Evolutionary conservation across 768 basidiomycete genomes (phyloP).

Genomic region (Boletus speciosus): DNA sequence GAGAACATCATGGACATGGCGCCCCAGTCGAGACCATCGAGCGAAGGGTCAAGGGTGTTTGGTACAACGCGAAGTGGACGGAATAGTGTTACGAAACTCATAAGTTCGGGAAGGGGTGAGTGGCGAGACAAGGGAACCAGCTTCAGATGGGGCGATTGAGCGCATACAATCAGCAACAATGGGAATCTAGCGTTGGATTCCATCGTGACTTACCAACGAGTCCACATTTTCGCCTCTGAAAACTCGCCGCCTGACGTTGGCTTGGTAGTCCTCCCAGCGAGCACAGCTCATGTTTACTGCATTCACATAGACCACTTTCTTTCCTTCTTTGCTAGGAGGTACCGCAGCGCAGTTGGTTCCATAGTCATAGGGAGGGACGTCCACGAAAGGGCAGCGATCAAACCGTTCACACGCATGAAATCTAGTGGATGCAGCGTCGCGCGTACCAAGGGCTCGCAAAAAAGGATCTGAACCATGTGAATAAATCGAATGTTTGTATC

Average conservation of each 20-base stretch:
- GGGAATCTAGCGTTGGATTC: not conserved
- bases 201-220: constrained; percentile 51
- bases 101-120: constrained; percentile 83
- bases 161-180: not conserved
- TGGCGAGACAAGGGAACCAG: constrained; percentile 84
- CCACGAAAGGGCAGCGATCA: constrained; percentile 64
- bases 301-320: constrained; percentile 78
- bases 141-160: constrained; percentile 34
- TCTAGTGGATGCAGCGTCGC: constrained; percentile 58
- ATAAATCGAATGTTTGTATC: constrained; percentile 79
- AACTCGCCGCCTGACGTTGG: constrained; percentile 41
- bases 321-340: constrained; percentile 42
- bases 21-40: constrained; percentile 64
- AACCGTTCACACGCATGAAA: constrained; percentile 95
- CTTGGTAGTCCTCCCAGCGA: constrained; percentile 50
- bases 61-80: constrained; percentile 74
- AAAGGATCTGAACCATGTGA: constrained; percentile 55
- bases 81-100: constrained; percentile 77
- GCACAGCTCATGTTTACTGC: constrained; percentile 68
- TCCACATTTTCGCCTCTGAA: constrained; percentile 46
- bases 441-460: constrained; percentile 56
- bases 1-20: constrained; percentile 68
- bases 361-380: constrained; percentile 32
- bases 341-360: constrained; percentile 3
- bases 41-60: constrained; percentile 61